Evolutionary conservation across 495 filamentous ascomycete genomes (phyloP).

Genomic region (Clohesyomyces aquaticus): DNA sequence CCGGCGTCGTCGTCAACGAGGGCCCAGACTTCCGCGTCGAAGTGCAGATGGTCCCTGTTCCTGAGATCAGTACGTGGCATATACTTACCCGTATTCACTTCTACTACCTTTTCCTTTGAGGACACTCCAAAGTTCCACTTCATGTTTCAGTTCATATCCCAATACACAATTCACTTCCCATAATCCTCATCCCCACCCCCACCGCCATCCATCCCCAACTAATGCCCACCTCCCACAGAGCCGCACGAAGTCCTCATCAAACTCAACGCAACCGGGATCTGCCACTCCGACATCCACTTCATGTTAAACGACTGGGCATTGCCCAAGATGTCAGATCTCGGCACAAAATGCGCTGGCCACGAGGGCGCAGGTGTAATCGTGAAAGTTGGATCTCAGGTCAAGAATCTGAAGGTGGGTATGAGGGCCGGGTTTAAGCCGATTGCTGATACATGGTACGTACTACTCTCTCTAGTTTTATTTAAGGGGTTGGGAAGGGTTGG

Average conservation of each 20-base stretch:
- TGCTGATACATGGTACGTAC: conserved; percentile 50
- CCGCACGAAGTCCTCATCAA: conserved; percentile 49
- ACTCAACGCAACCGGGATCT: conserved; percentile 50
- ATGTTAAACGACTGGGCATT: conserved; percentile 51
- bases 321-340: conserved; percentile 55
- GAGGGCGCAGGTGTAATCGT: conserved; percentile 63
- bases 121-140: too few relatives aligned
- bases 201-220: background rate
- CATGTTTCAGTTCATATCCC: too few relatives aligned
- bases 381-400: conserved; percentile 56
- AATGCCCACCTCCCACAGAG: conserved; percentile 28
- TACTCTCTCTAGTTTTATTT: background rate
- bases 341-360: conserved; percentile 57
- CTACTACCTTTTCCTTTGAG: background rate
- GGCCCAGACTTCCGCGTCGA: conserved; percentile 58
- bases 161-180: too few relatives aligned
- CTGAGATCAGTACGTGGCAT: conserved; percentile 52
- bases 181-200: background rate
- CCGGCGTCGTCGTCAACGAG: conserved; percentile 58
- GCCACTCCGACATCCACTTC: conserved; percentile 50
- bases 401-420: conserved; percentile 61
- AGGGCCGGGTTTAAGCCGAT: conserved; percentile 62
- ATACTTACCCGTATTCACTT: background rate
- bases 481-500: background rate
- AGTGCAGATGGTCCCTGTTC: conserved; percentile 58